Conservation (phyloP, 1,139 yeast genomes). For the Saccharomyces hybrid region DNA sequence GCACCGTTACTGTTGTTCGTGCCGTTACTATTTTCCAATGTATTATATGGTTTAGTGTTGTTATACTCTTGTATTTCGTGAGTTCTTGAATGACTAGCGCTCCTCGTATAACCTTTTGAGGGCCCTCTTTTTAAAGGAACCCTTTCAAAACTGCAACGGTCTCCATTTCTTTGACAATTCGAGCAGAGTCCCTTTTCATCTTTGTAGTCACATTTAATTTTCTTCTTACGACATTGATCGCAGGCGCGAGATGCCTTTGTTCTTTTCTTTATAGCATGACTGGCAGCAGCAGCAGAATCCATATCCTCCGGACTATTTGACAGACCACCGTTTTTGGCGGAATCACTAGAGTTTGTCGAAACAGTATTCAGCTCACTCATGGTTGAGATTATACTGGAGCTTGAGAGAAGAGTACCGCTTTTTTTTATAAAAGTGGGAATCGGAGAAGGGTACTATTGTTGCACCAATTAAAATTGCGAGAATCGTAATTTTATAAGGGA, state of each 20-base stretch:
- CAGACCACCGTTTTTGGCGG: conserved; percentile 4
- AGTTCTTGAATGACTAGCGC: conserved; percentile 11
- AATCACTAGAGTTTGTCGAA: conserved; percentile 8
- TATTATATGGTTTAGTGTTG: conserved; percentile 12
- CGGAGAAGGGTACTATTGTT: background rate
- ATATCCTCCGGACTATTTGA: conserved; percentile 45
- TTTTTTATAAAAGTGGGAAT: background rate
- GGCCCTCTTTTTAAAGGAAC: conserved; percentile 74
- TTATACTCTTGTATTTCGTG: conserved; percentile 32
- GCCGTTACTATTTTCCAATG: conserved; percentile 17
- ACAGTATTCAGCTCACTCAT: conserved; percentile 5
- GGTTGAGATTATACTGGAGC: conserved; percentile 1
- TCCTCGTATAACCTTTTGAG: conserved; percentile 50
- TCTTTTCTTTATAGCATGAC: conserved; percentile 35
- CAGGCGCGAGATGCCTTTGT: conserved; percentile 33
- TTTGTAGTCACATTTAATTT: conserved; percentile 32
- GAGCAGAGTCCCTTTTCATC: conserved; percentile 20
- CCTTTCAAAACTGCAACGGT: conserved; percentile 37
- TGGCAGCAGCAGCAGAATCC: conserved; percentile 42
- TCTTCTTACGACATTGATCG: conserved; percentile 33
- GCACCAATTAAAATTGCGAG: background rate
- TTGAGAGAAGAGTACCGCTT: background rate
- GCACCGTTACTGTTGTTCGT: conserved; percentile 14
- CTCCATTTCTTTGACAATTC: conserved; percentile 24
- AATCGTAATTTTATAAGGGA: background rate